Evolutionary conservation across 495 filamentous ascomycete genomes (phyloP), one percentile per base, ranked within the genome.

Genomic region (Amniculicola lignicola): DNA sequence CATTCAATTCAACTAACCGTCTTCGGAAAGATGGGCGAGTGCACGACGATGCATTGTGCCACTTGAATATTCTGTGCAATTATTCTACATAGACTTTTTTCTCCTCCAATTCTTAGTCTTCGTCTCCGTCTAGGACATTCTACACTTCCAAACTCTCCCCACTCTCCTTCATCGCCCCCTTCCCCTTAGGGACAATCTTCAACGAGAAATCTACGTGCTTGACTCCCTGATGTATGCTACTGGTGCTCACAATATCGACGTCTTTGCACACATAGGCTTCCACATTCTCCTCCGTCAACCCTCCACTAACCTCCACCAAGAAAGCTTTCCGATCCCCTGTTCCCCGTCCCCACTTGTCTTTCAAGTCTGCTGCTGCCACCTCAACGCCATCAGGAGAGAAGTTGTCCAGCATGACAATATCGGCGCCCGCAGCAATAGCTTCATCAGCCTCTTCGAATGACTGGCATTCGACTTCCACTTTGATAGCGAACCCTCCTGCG

Each of bases 401-500:
- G 67, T 98, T 98, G 70, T 98, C 93, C 62, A 98, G 72, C 93
- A 98, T 98, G 45, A 98, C 81, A 4, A 97, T 81, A 76, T 97
- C 92, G 1, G 93, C 93, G 2, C 93, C 94, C 0, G 92, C 91
- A 4, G 70, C 79, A 62, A 96, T 89, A 0, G 93, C 93, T 70
- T 94, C 88, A 67, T 95, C 82, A 3, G 93, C 93, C 70, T 94
- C 89, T 54, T 79, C 82, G 70, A 95, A 79, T 69, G 77, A 87
- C 72, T 90, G 83, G 51, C 90, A 91, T 75, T 98, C 93, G 14
- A 98, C 94, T 74, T 98, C 93, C 28, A 98, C 80, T 77, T 98
- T 98, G 15, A 94, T 76, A 14, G 85, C 78, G 67, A 97, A 97
- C 0, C 93, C 94, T 9, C 83, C 91, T 0, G 82, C 90, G 12